Evolutionary conservation across 129 eudicot species (phyloP).

Genomic region (Oenanthe sinensis): DNA sequence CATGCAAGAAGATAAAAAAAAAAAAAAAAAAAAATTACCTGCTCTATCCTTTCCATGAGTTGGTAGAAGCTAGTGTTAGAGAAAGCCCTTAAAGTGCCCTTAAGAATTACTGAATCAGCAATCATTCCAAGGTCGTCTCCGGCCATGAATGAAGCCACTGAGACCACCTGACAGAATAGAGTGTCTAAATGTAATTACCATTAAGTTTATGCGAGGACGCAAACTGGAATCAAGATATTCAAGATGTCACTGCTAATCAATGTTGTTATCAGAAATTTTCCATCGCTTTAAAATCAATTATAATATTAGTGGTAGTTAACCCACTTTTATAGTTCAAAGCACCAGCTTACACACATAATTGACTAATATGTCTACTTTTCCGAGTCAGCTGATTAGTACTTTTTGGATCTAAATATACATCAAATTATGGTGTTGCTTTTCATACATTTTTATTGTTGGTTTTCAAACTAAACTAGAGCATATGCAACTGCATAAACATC

Average conservation of each 20-base stretch:
- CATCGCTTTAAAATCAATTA: background rate
- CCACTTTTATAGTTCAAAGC: background rate
- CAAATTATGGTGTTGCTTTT: background rate
- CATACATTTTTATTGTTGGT: no score
- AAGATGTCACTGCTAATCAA: background rate
- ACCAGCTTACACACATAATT: background rate
- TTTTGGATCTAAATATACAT: background rate
- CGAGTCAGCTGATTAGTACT: background rate
- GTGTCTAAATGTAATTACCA: background rate
- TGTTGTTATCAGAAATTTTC: background rate
- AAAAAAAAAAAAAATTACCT: background rate
- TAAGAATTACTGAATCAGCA: slow-evolving; percentile 44
- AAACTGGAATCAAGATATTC: background rate
- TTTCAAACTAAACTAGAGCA: no score
- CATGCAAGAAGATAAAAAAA: background rate
- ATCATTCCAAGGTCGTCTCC: slow-evolving; percentile 33
- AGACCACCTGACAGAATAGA: slow-evolving; percentile 49
- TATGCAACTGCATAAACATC: no score
- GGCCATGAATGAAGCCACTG: slow-evolving; percentile 56
- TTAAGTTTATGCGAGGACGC: background rate
- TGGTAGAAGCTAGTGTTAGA: slow-evolving; percentile 61
- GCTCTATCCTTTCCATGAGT: slow-evolving; percentile 53
- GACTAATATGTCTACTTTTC: background rate
- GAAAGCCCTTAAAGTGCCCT: slow-evolving; percentile 84
- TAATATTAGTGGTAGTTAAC: background rate